Percentiles rank a stretch among this genome's conserved stretches.
phyloP scores from a whole-genome alignment of 2,329 filamentous ascomycete species.

The Xylariaceae sp. region DNA sequence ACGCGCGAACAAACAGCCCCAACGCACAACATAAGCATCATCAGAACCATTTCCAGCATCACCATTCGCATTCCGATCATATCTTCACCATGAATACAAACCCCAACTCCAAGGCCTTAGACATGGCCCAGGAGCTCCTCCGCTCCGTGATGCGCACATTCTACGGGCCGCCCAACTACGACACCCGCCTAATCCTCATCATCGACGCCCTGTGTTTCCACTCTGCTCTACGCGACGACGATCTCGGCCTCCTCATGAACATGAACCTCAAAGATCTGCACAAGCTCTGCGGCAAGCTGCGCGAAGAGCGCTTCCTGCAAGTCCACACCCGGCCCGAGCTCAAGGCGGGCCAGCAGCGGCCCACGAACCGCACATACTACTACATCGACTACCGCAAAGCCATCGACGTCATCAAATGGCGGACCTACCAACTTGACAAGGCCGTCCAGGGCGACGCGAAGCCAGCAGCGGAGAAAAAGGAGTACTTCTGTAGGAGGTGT shows the following conservation, averaged over 20 bases:
- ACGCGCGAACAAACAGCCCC: too few relatives aligned
- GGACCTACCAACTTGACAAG: conserved; percentile 82
- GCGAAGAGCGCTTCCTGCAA: conserved; percentile 79
- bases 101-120: conserved; percentile 4
- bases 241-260: conserved; percentile 79
- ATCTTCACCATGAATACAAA: too few relatives aligned
- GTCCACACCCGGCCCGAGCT: conserved; percentile 72
- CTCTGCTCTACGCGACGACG: conserved; percentile 76
- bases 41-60: too few relatives aligned
- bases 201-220: conserved; percentile 74
- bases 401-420: conserved; percentile 95
- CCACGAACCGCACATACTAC: conserved; percentile 87
- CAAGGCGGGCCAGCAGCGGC: conserved; percentile 75
- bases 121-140: conserved; percentile 67
- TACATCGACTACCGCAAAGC: conserved; percentile 94
- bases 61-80: too few relatives aligned
- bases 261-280: conserved; percentile 91
- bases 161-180: conserved; percentile 60
- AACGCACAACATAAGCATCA: too few relatives aligned
- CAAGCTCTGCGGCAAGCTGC: conserved; percentile 79
- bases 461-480: conserved; percentile 81
- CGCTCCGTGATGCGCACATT: conserved; percentile 79
- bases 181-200: conserved; percentile 70
- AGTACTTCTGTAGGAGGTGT: conserved; percentile 81
- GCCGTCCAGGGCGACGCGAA: conserved; percentile 80